Conservation (phyloP, 139 green algal species). For the Tetradesmus obliquus region DNA sequence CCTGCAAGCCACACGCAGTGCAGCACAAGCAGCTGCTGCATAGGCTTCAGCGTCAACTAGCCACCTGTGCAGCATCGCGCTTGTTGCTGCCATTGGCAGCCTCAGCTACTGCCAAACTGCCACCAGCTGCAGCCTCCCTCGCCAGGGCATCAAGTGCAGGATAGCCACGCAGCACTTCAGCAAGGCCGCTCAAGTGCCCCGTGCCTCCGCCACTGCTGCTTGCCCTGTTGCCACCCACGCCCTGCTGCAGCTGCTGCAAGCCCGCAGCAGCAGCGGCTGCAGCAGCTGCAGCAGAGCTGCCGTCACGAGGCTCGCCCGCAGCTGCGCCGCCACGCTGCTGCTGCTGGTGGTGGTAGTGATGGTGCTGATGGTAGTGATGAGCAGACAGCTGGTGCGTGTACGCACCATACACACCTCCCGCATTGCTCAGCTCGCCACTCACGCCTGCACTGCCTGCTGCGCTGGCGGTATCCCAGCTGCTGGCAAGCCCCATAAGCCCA, state of each 20-base stretch:
- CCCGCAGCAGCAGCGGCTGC: neutral
- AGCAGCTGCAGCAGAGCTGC: neutral
- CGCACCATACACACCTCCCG: neutral
- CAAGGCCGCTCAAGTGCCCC: neutral
- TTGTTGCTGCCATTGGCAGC: neutral
- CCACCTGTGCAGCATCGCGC: neutral
- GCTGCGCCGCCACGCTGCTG: neutral
- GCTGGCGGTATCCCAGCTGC: neutral
- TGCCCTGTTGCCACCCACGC: neutral
- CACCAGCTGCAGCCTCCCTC: neutral
- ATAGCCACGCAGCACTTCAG: neutral
- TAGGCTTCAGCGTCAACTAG: neutral
- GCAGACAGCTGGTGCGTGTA: neutral
- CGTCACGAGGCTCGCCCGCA: neutral
- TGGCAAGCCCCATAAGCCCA: neutral
- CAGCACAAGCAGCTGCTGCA: neutral
- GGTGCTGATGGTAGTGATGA: neutral
- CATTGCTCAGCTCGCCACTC: neutral
- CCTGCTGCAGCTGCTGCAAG: conserved; percentile 17
- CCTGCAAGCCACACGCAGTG: neutral
- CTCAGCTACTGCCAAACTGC: neutral
- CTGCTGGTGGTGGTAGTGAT: conserved; percentile 4
- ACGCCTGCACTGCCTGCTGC: neutral
- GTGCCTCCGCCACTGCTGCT: neutral
- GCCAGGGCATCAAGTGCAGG: neutral